These are phyloP conservation scores for Nigrospora oryzae DNA, from an alignment of 2,329 filamentous ascomycete genomes.

Conservation along the genomic window DNA sequence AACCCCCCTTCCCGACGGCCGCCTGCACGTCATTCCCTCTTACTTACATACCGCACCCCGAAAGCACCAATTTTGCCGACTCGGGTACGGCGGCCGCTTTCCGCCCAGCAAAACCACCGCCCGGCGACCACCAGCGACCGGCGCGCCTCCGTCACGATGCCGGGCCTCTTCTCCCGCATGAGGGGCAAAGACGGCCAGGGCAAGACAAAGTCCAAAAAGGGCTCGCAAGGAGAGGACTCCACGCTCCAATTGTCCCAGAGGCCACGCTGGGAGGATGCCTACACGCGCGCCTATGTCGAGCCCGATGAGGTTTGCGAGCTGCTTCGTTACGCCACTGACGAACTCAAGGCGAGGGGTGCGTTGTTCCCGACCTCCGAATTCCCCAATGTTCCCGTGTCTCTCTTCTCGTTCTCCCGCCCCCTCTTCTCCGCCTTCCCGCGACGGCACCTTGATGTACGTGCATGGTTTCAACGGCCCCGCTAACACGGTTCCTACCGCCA, in stretches of 20 bases:
- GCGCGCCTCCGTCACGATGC: conserved; percentile 29
- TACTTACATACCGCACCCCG: too few relatives aligned
- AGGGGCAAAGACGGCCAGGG: conserved; percentile 65
- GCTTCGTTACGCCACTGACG: conserved; percentile 73
- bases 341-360: conserved; percentile 91
- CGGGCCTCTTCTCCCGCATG: conserved; percentile 54
- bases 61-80: too few relatives aligned
- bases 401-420: too few relatives aligned
- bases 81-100: background rate
- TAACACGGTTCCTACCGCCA: background rate
- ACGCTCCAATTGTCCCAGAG: conserved; percentile 51
- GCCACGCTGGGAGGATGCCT: conserved; percentile 82
- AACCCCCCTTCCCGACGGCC: too few relatives aligned
- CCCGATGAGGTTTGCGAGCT: conserved; percentile 89
- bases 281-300: conserved; percentile 71
- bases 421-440: too few relatives aligned
- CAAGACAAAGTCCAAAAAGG: conserved; percentile 57
- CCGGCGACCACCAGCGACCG: background rate
- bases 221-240: conserved; percentile 39
- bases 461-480: too few relatives aligned
- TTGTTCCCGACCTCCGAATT: conserved; percentile 6
- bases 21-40: too few relatives aligned
- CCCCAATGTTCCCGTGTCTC: background rate
- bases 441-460: too few relatives aligned
- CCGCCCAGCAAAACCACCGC: background rate